These are phyloP conservation scores for Colletotrichum sp. DNA, from an alignment of 2,329 filamentous ascomycete species.

Conservation along the genomic window DNA sequence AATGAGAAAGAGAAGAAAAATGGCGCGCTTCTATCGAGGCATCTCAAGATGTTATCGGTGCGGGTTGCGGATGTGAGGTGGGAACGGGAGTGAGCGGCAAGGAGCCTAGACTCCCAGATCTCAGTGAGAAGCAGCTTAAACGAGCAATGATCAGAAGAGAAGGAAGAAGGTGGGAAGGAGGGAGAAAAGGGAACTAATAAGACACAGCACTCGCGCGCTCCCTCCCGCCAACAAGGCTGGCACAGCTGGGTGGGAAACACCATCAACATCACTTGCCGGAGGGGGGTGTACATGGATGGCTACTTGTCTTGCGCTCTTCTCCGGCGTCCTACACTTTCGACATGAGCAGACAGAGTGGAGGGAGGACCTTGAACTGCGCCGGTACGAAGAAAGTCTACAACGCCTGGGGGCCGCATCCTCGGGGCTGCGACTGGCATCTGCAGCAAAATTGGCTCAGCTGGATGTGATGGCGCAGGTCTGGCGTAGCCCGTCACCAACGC, in stretches of 20 bases:
- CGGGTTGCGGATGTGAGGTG: neutral
- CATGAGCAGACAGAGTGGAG: neutral
- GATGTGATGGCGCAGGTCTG: conserved; percentile 15
- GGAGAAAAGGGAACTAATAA: neutral
- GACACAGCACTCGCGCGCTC: neutral
- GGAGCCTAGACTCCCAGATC: neutral
- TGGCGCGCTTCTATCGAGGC: neutral
- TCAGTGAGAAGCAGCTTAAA: neutral
- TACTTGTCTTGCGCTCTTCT: neutral
- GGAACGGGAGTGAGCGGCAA: neutral
- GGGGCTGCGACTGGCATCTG: neutral
- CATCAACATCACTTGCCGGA: neutral
- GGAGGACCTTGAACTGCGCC: neutral
- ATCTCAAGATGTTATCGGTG: neutral
- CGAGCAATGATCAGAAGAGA: neutral
- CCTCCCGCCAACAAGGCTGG: neutral
- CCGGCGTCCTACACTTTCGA: neutral
- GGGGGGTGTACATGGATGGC: neutral
- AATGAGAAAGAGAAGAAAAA: neutral
- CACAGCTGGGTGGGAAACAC: neutral
- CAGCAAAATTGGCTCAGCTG: conserved; percentile 13
- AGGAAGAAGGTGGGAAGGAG: neutral
- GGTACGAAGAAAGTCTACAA: neutral
- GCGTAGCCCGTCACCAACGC: neutral
- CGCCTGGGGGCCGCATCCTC: neutral